These are phyloP conservation scores for Russula sp. DNA, from an alignment of 768 basidiomycete species.

Conservation along the genomic window DNA sequence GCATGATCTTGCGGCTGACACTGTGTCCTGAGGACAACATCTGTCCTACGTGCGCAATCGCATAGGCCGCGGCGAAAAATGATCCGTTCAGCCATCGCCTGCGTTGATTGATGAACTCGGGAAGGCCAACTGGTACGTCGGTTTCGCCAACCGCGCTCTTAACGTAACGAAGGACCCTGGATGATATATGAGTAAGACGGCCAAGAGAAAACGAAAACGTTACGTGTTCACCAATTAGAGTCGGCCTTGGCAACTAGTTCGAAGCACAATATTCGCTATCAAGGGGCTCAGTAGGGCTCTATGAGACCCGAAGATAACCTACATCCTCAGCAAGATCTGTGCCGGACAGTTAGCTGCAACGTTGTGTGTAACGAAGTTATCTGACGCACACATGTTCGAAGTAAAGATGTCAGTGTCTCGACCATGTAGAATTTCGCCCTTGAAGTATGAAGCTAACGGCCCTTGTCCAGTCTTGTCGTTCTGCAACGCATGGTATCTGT, in stretches of 20 bases:
- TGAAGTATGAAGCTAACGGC: conserved; percentile 93
- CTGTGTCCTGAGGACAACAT: conserved; percentile 80
- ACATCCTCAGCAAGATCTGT: conserved; percentile 88
- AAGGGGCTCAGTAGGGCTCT: conserved; percentile 26
- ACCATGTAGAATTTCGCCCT: conserved; percentile 84
- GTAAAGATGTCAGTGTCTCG: conserved; percentile 89
- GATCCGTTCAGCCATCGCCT: conserved; percentile 89
- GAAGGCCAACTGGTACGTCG: conserved; percentile 87
- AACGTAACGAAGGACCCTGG: conserved; percentile 94
- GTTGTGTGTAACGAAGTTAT: not conserved
- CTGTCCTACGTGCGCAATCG: conserved; percentile 81
- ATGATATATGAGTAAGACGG: conserved; percentile 9
- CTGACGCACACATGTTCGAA: conserved; percentile 84
- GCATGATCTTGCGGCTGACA: conserved; percentile 57
- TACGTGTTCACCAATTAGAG: conserved; percentile 59
- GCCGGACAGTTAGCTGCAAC: not conserved
- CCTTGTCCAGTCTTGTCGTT: conserved; percentile 79
- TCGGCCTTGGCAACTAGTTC: conserved; percentile 74
- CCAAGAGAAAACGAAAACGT: conserved; percentile 27
- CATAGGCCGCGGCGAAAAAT: conserved; percentile 92
- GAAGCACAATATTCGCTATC: conserved; percentile 76
- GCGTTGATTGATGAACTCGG: conserved; percentile 91
- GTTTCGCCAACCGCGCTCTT: conserved; percentile 90
- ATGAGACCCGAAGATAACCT: conserved; percentile 25
- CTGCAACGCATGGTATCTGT: conserved; percentile 83